These are phyloP conservation scores for Mucor plumbeus DNA, from an alignment of 371 early-diverging fungal species.

Conservation along the genomic window DNA sequence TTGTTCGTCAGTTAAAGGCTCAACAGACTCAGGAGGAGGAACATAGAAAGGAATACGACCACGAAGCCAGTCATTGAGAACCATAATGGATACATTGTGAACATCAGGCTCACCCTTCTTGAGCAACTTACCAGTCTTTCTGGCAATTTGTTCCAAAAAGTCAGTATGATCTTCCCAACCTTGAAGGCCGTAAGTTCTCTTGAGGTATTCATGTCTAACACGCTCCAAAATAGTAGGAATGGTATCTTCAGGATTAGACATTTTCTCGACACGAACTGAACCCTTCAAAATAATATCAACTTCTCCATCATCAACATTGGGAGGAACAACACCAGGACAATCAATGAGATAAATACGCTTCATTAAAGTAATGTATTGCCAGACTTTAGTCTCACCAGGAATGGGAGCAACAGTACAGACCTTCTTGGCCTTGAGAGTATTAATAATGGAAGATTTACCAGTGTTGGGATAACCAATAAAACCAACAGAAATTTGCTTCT, in stretches of 20 bases:
- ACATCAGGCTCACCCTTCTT: conserved; percentile 98
- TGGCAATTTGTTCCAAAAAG: conserved; percentile 91
- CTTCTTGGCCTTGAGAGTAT: conserved; percentile 95
- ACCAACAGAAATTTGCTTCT: conserved; percentile 97
- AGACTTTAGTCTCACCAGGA: conserved; percentile 99
- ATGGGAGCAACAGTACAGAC: conserved; percentile 99
- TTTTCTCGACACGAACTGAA: conserved; percentile 97
- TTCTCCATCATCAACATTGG: conserved; percentile 85
- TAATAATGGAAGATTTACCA: conserved; percentile 98
- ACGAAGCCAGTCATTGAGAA: conserved; percentile 98
- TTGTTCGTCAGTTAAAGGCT: conserved; percentile 35
- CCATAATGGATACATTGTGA: conserved; percentile 94
- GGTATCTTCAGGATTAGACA: conserved; percentile 93
- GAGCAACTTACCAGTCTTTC: conserved; percentile 90
- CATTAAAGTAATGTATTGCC: conserved; percentile 99
- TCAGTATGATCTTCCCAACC: conserved; percentile 87
- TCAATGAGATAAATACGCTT: conserved; percentile 99
- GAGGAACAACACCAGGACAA: conserved; percentile 99
- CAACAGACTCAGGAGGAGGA: conserved; percentile 76
- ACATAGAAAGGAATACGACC: conserved; percentile 98
- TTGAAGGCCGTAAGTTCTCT: conserved; percentile 88
- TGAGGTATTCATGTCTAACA: conserved; percentile 88
- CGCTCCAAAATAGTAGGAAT: conserved; percentile 87
- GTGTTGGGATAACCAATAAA: conserved; percentile 98
- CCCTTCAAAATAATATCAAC: conserved; percentile 98